Percentiles rank a stretch among this genome's conserved stretches.
phyloP scores from a whole-genome alignment of 305 asterid genomes.

The Fraxinus dipetala region DNA sequence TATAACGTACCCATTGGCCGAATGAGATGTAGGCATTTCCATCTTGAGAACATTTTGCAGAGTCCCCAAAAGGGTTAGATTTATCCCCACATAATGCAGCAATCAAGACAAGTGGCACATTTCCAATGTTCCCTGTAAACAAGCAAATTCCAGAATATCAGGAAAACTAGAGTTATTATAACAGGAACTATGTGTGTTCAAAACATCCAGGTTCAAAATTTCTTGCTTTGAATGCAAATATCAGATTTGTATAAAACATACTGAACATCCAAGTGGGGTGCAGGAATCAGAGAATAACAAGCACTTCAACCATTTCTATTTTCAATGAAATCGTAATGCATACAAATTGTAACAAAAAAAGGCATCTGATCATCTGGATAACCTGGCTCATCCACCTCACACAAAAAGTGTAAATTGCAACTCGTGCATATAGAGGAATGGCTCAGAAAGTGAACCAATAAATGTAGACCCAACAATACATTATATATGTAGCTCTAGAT shows the following conservation, averaged over 20 bases:
- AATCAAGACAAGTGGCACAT: slow-evolving; percentile 94
- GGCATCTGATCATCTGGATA: not conserved
- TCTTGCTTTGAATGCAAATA: slow-evolving; percentile 1
- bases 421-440: not conserved
- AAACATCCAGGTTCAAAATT: slow-evolving; percentile 12
- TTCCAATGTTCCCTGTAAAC: slow-evolving; percentile 88
- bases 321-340: not conserved
- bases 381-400: not conserved
- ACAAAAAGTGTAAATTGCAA: not conserved
- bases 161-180: slow-evolving; percentile 12
- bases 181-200: not conserved
- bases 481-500: not conserved
- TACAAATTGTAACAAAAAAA: not conserved
- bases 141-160: slow-evolving; percentile 18
- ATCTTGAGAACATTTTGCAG: slow-evolving; percentile 69
- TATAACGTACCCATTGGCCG: slow-evolving; percentile 88
- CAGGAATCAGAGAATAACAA: not conserved
- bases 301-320: not conserved
- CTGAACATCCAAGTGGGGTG: not conserved
- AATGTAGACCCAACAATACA: not conserved
- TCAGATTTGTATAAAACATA: not conserved
- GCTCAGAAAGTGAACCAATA: not conserved
- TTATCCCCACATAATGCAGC: slow-evolving; percentile 92
- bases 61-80: slow-evolving; percentile 91
- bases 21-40: slow-evolving; percentile 98